phyloP scores from a whole-genome alignment of 768 basidiomycete species.

The Auricularia cornea region DNA sequence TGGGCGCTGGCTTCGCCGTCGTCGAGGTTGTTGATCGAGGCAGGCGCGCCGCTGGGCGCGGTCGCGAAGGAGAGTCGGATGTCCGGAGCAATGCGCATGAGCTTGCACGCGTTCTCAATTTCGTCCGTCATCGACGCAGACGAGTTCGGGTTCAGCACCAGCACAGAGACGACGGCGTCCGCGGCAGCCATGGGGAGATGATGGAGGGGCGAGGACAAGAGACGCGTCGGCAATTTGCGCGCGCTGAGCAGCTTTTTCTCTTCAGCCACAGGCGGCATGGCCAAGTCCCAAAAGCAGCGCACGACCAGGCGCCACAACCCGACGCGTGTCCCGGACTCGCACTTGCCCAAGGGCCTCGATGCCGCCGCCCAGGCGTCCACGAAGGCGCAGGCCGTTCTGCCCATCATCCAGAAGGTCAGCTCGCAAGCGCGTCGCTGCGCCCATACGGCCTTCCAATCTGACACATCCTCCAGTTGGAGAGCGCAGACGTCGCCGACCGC shows the following conservation, averaged over 20 bases:
- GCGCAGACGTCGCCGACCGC: slow-evolving; percentile 67
- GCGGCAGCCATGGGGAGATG: not conserved
- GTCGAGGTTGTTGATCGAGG: not conserved
- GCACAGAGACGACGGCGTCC: not conserved
- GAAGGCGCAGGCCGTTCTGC: slow-evolving; percentile 72
- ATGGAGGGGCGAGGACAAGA: not conserved
- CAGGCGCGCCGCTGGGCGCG: not conserved
- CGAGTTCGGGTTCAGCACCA: not conserved
- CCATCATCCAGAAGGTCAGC: slow-evolving; percentile 85
- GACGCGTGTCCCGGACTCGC: slow-evolving; percentile 86
- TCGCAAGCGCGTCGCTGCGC: not conserved
- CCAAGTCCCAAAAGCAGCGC: slow-evolving; percentile 64
- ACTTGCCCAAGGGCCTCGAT: slow-evolving; percentile 74
- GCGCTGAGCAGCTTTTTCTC: not conserved
- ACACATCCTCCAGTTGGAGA: slow-evolving; percentile 49
- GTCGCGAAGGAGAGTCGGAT: not conserved
- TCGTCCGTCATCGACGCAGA: not conserved
- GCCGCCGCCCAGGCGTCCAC: slow-evolving; percentile 64
- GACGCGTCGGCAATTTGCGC: not conserved
- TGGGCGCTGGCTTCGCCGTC: not conserved
- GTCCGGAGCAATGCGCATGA: not conserved
- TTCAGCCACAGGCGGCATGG: slow-evolving; percentile 46
- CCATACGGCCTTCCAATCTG: slow-evolving; percentile 2
- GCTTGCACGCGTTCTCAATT: not conserved
- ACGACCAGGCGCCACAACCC: slow-evolving; percentile 86